Conservation (phyloP, 2,329 filamentous ascomycete genomes). For the Acrodontium crateriforme region DNA sequence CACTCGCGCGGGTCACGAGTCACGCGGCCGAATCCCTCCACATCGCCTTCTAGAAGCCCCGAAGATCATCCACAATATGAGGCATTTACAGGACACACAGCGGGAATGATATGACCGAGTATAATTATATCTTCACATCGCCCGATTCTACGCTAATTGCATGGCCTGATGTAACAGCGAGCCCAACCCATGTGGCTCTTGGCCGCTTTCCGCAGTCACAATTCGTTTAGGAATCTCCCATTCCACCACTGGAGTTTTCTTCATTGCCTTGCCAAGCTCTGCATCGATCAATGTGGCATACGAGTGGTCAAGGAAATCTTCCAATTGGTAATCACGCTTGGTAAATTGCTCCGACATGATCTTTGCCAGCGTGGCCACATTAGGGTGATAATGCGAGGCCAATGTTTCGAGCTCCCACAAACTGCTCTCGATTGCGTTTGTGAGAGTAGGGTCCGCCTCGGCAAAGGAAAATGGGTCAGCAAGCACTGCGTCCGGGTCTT, state of each 20-base stretch:
- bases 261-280: conserved; percentile 70
- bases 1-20: no score
- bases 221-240: conserved; percentile 88
- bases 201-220: conserved; percentile 38
- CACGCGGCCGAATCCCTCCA: no score
- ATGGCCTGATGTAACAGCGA: conserved; percentile 14
- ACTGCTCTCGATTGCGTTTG: conserved; percentile 76
- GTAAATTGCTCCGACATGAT: conserved; percentile 96
- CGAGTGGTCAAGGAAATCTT: conserved; percentile 92
- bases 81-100: no score
- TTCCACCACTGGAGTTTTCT: conserved; percentile 77
- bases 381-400: conserved; percentile 90
- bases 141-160: conserved; percentile 5
- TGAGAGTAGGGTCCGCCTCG: conserved; percentile 73
- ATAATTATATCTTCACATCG: no score
- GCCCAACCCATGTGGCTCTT: conserved; percentile 15
- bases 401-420: conserved; percentile 90
- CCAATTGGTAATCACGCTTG: conserved; percentile 85
- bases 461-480: conserved; percentile 64
- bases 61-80: no score
- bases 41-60: no score
- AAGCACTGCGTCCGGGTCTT: conserved; percentile 42
- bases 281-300: conserved; percentile 77
- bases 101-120: no score
- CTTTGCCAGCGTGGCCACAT: conserved; percentile 83